Evolutionary conservation across 192 early-diverging fungal genomes (phyloP).

Genomic region (Podochytrium sp.): DNA sequence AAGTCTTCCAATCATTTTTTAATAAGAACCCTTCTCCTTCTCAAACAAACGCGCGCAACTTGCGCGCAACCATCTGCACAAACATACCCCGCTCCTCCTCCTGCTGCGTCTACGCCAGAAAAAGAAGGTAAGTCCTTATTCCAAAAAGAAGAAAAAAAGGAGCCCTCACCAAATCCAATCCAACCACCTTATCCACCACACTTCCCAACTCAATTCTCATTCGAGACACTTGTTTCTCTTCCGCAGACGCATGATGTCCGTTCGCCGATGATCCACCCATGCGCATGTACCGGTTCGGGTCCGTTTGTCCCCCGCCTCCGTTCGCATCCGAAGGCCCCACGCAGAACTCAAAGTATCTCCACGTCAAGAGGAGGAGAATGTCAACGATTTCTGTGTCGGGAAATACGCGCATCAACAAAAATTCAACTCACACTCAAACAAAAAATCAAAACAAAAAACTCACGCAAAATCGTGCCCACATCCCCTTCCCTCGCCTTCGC

Average conservation of each 20-base stretch:
- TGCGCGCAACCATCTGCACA: background rate
- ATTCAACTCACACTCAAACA: background rate
- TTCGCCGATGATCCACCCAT: background rate
- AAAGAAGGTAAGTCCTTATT: background rate
- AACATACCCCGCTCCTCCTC: conserved; percentile 22
- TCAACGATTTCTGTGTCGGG: conserved; percentile 17
- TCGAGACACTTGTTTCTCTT: background rate
- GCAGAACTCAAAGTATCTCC: conserved; percentile 26
- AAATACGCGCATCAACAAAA: background rate
- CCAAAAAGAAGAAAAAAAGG: background rate
- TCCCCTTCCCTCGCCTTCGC: conserved; percentile 40
- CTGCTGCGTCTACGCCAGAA: conserved; percentile 5
- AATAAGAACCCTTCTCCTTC: no score
- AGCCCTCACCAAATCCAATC: conserved; percentile 21
- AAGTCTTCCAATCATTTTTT: no score
- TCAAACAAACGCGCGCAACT: conserved; percentile 20
- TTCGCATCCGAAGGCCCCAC: background rate
- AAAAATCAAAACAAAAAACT: background rate
- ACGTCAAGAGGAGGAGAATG: background rate
- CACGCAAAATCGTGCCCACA: conserved; percentile 31
- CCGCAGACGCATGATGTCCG: background rate
- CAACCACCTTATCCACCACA: background rate
- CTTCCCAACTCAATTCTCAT: background rate
- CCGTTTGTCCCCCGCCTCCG: background rate
- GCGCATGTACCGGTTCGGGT: conserved; percentile 4